Conservation (phyloP, 1,284 basidiomycete species). For the Mycena citricolor region DNA sequence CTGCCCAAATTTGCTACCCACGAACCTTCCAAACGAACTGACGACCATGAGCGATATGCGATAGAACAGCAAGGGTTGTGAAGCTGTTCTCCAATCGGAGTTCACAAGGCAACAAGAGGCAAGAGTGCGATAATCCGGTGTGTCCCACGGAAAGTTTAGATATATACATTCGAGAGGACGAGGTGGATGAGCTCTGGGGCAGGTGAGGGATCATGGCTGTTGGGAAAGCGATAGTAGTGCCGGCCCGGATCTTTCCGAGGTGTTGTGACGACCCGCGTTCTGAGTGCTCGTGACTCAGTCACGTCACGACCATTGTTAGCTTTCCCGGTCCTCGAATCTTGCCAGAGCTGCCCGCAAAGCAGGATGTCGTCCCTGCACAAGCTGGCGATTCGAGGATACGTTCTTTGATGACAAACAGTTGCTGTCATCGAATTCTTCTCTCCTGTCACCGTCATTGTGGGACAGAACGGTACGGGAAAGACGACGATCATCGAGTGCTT, state of each 20-base stretch:
- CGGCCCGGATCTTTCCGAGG: too few species aligned
- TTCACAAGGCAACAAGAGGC: constrained; percentile 37
- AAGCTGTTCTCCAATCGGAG: constrained; percentile 37
- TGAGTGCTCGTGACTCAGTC: background rate
- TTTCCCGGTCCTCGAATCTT: too few species aligned
- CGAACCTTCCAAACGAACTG: constrained; percentile 12
- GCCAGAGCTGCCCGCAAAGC: too few species aligned
- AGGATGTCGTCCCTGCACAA: constrained; percentile 85
- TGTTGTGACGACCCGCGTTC: too few species aligned
- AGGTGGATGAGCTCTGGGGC: constrained; percentile 43
- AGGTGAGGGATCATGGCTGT: too few species aligned
- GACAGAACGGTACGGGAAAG: constrained; percentile 98
- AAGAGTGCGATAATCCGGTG: constrained; percentile 36
- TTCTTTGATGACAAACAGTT: constrained; percentile 94
- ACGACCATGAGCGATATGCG: constrained; percentile 23
- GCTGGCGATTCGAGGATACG: constrained; percentile 86
- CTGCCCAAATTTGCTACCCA: constrained; percentile 2
- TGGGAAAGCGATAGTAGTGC: too few species aligned
- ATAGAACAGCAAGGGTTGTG: constrained; percentile 43
- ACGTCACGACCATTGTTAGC: too few species aligned
- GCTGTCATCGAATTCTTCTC: constrained; percentile 97
- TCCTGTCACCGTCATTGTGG: constrained; percentile 98
- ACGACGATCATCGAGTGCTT: constrained; percentile 99
- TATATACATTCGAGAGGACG: constrained; percentile 41
- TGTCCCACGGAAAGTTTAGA: constrained; percentile 20